Evolutionary conservation across 305 asterid genomes (phyloP).

Genomic region (Fraxinus angustifolia): DNA sequence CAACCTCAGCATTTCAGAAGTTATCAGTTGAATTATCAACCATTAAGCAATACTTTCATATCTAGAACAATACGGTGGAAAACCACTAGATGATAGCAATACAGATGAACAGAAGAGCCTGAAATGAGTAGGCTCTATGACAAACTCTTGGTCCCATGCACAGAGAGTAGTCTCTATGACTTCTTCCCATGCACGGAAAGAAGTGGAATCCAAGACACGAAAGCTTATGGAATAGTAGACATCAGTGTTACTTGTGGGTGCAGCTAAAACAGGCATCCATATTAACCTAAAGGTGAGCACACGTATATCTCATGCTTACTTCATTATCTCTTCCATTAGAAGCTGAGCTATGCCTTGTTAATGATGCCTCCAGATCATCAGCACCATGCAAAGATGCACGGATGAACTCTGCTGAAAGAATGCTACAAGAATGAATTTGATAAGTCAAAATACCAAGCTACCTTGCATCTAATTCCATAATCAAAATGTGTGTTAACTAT

Average conservation of each 20-base stretch:
- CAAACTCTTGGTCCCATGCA: not conserved
- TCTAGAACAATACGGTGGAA: not conserved
- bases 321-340: constrained; percentile 58
- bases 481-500: constrained; percentile 9
- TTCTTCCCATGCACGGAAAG: not conserved
- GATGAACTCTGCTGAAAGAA: constrained; percentile 99
- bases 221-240: not conserved
- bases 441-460: constrained; percentile 62
- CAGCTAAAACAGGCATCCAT: not conserved
- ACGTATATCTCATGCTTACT: constrained; percentile 42
- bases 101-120: not conserved
- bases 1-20: not conserved
- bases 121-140: not conserved
- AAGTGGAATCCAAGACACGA: not conserved
- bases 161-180: no score
- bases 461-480: constrained; percentile 20
- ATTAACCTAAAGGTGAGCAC: not conserved
- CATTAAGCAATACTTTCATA: not conserved
- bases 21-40: not conserved
- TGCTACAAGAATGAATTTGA: constrained; percentile 91
- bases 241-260: not conserved
- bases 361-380: constrained; percentile 54
- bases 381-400: constrained; percentile 69
- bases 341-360: constrained; percentile 33
- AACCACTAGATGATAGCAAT: not conserved